Conservation (phyloP, 2,329 filamentous ascomycete genomes). For the Aspergillus amoenus region DNA sequence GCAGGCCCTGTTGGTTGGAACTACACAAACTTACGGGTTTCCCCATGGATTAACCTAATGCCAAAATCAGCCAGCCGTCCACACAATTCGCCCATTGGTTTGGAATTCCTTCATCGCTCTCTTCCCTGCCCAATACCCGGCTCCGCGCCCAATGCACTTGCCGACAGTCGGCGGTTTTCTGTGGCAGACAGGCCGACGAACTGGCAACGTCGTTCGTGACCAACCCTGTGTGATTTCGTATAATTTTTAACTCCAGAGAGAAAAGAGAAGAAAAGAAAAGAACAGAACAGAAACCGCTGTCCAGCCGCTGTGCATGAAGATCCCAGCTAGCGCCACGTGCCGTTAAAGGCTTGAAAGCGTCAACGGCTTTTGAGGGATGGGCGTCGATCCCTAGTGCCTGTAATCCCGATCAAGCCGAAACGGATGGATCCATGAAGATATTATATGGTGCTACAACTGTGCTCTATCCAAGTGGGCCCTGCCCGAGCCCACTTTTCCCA, state of each 20-base stretch:
- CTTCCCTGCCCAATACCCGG: background rate
- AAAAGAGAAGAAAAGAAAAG: background rate
- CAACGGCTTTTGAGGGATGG: slow-evolving; percentile 38
- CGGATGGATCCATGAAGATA: slow-evolving; percentile 18
- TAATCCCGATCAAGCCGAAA: slow-evolving; percentile 24
- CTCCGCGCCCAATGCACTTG: background rate
- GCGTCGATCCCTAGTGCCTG: slow-evolving; percentile 35
- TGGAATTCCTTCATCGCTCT: background rate
- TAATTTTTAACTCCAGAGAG: no score
- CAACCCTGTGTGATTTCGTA: no score
- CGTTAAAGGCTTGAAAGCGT: slow-evolving; percentile 28
- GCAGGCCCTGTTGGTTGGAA: slow-evolving; percentile 1
- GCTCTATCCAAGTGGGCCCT: background rate
- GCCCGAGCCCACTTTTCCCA: background rate
- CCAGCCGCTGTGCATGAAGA: slow-evolving; percentile 32
- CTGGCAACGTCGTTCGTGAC: no score
- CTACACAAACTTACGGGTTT: slow-evolving; percentile 5
- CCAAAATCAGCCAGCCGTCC: no score
- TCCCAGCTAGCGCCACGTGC: slow-evolving; percentile 41
- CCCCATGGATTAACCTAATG: slow-evolving; percentile 14
- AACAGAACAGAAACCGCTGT: background rate
- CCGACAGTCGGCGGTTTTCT: background rate
- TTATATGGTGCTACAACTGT: background rate
- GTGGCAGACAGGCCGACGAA: background rate
- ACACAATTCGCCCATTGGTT: no score